Conservation (phyloP, 1,284 basidiomycete genomes). For the Phenoliferia sp. region DNA sequence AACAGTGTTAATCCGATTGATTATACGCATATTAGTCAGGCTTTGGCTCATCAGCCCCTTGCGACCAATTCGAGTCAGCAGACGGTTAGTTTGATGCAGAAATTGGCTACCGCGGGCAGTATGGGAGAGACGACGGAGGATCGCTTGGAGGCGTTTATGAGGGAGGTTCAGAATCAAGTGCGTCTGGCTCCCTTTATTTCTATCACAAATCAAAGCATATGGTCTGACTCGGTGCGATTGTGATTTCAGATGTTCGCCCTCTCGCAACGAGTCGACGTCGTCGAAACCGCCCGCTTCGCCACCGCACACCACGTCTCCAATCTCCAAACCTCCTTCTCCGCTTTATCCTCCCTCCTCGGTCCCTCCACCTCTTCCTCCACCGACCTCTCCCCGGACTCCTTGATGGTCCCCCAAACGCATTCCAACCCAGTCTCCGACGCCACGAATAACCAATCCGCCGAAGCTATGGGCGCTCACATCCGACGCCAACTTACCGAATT, state of each 20-base stretch:
- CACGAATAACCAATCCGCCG: neutral
- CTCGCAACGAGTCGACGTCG: slow-evolving; percentile 1
- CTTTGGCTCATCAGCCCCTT: slow-evolving; percentile 2
- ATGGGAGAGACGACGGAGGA: neutral
- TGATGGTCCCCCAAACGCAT: neutral
- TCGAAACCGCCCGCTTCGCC: slow-evolving; percentile 1
- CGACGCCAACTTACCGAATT: neutral
- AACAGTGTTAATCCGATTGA: neutral
- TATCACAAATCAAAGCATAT: too few species aligned
- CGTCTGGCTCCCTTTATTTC: neutral
- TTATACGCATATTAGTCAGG: slow-evolving; percentile 2
- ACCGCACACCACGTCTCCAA: neutral
- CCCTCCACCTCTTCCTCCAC: neutral
- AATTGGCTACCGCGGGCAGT: neutral
- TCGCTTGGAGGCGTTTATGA: neutral
- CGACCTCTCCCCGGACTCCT: neutral
- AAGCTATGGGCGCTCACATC: neutral
- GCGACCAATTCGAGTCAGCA: slow-evolving; percentile 6
- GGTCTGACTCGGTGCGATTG: too few species aligned
- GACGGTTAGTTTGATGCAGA: neutral
- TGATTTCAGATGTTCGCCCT: neutral
- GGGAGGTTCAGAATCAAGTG: slow-evolving; percentile 1
- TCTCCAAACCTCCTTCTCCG: neutral
- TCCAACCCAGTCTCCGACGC: neutral
- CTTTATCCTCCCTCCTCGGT: neutral